Percentiles rank a stretch among this genome's conserved stretches.
Evolutionary conservation across 2,329 filamentous ascomycete genomes (phyloP).

Genomic region (Blastomyces percursus): DNA sequence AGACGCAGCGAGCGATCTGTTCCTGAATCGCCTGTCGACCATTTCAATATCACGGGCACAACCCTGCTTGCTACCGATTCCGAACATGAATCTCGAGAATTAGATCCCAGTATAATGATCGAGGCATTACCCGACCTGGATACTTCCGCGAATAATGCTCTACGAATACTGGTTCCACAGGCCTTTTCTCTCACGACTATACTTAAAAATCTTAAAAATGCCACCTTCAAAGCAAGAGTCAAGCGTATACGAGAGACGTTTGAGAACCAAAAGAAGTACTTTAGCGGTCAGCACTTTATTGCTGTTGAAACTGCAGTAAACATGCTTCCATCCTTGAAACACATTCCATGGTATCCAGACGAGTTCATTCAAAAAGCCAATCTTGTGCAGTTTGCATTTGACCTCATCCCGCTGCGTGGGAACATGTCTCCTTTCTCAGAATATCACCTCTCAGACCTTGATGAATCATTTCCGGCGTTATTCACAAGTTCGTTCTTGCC

Average conservation of each 20-base stretch:
- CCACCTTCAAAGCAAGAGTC: conserved; percentile 5
- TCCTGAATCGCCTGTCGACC: conserved; percentile 8
- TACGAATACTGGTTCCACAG: conserved; percentile 8
- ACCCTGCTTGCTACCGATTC: conserved; percentile 10
- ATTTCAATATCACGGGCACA: conserved; percentile 12
- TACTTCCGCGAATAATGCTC: conserved; percentile 7
- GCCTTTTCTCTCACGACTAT: conserved; percentile 9
- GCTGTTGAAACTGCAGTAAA: conserved; percentile 1
- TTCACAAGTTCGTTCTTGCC: conserved; percentile 2
- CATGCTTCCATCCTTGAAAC: conserved; percentile 7
- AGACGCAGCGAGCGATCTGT: conserved; percentile 7
- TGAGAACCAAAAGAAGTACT: conserved; percentile 9
- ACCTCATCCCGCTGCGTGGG: conserved; percentile 7
- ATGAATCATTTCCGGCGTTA: conserved; percentile 1
- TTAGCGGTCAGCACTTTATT: conserved; percentile 11
- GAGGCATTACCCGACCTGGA: conserved; percentile 11
- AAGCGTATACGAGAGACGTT: conserved; percentile 8
- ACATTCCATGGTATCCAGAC: conserved; percentile 6
- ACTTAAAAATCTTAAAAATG: conserved; percentile 4
- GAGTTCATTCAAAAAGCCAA: conserved; percentile 13
- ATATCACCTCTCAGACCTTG: background rate
- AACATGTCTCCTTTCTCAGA: background rate
- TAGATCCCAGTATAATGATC: conserved; percentile 11
- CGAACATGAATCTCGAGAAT: conserved; percentile 7
- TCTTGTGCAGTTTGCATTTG: conserved; percentile 12